Conservation (phyloP, 805 yeast genomes). For the Myxozyma geophila region DNA sequence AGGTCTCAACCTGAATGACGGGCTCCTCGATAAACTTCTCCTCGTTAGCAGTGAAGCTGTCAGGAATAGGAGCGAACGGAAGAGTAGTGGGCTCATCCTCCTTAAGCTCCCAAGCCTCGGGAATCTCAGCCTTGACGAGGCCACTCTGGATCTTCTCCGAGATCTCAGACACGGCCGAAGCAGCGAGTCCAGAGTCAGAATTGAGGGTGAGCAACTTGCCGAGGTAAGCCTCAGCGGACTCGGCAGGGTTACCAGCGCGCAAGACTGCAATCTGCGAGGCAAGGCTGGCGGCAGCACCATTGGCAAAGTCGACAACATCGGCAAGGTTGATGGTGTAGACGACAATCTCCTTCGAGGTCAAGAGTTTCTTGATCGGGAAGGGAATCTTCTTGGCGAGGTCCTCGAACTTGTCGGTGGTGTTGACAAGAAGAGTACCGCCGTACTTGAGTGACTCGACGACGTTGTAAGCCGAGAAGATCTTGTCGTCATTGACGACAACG, state of each 20-base stretch:
- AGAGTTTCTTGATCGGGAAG: slow-evolving; percentile 18
- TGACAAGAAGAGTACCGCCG: slow-evolving; percentile 61
- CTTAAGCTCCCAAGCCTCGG: slow-evolving; percentile 36
- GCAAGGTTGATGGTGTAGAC: slow-evolving; percentile 30
- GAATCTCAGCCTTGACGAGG: slow-evolving; percentile 42
- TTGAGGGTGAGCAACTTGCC: slow-evolving; percentile 40
- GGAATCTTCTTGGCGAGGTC: slow-evolving; percentile 30
- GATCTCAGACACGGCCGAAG: slow-evolving; percentile 29
- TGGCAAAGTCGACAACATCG: slow-evolving; percentile 54
- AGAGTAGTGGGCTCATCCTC: slow-evolving; percentile 42
- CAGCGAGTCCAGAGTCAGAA: slow-evolving; percentile 23
- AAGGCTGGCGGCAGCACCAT: slow-evolving; percentile 67
- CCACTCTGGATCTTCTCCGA: slow-evolving; percentile 46
- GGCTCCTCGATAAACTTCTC: slow-evolving; percentile 49
- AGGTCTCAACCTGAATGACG: slow-evolving; percentile 51
- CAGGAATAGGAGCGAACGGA: slow-evolving; percentile 63
- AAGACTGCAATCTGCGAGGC: slow-evolving; percentile 82
- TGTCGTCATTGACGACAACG: slow-evolving; percentile 64
- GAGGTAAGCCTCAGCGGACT: slow-evolving; percentile 39
- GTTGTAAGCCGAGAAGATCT: slow-evolving; percentile 61
- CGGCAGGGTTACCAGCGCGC: slow-evolving; percentile 64
- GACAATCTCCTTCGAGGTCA: slow-evolving; percentile 20
- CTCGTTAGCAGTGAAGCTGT: slow-evolving; percentile 68
- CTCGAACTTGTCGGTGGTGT: slow-evolving; percentile 57
- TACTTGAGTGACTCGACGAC: slow-evolving; percentile 62